Evolutionary conservation across 2,329 filamentous ascomycete genomes (phyloP).

Genomic region (Cryphonectria japonica): DNA sequence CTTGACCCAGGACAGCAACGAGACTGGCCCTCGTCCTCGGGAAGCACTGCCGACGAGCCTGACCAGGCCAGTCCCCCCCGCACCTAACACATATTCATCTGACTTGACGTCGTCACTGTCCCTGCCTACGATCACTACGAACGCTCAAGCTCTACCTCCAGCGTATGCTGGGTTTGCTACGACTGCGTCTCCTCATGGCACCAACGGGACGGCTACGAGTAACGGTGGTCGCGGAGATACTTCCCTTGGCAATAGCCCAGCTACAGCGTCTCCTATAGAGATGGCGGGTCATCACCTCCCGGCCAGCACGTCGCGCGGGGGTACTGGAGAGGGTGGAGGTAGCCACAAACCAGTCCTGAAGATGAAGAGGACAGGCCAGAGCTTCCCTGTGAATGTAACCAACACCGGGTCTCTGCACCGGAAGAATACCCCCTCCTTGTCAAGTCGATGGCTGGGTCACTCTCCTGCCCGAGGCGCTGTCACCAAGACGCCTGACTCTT

Average conservation of each 20-base stretch:
- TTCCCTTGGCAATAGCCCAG: neutral
- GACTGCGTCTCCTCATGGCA: neutral
- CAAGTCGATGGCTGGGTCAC: conserved; percentile 7
- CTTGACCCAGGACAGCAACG: neutral
- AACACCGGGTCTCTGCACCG: conserved; percentile 11
- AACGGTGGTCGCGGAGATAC: neutral
- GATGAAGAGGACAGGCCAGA: conserved; percentile 29
- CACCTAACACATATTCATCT: neutral
- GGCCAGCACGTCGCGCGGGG: neutral
- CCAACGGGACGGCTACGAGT: conserved; percentile 4
- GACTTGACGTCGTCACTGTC: neutral
- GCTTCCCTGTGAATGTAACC: conserved; percentile 16
- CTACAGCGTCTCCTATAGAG: neutral
- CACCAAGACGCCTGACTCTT: neutral
- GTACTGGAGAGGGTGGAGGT: neutral
- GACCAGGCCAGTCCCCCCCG: neutral
- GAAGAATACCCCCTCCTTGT: conserved; percentile 8
- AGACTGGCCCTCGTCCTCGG: neutral
- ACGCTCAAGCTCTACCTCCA: no score
- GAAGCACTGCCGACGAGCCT: neutral
- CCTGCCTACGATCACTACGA: neutral
- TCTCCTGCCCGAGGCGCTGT: neutral
- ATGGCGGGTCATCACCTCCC: neutral
- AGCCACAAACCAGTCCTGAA: conserved; percentile 21
- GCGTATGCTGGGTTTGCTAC: neutral